phyloP scores from a whole-genome alignment of 169 alveolate genomes.

The Plasmodium gonderi region DNA sequence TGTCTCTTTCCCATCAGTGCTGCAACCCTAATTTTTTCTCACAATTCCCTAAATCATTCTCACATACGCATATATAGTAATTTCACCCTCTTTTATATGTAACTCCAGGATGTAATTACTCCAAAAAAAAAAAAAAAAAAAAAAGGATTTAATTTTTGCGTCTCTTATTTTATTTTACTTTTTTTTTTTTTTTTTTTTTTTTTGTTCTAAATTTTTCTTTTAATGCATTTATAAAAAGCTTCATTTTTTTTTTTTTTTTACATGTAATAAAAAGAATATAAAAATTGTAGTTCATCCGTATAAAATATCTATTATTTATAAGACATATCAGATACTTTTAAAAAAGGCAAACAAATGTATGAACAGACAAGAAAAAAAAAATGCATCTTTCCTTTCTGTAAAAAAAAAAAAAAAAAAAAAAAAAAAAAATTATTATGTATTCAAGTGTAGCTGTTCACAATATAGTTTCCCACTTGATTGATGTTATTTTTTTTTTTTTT shows the following conservation, averaged over 20 bases:
- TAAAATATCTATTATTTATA: no score
- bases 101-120: no score
- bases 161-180: not conserved
- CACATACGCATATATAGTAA: no score
- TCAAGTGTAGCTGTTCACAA: conserved; percentile 10
- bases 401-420: no score
- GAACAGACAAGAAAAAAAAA: conserved; percentile 17
- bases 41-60: no score
- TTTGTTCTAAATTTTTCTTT: no score
- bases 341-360: conserved; percentile 13
- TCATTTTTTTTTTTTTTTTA: no score
- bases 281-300: no score
- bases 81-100: not conserved
- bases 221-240: not conserved
- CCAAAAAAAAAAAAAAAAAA: not conserved
- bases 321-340: not conserved
- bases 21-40: not conserved
- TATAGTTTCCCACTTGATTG: not conserved
- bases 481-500: not conserved
- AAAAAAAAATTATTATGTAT: not conserved
- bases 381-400: no score
- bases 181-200: not conserved
- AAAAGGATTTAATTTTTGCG: not conserved
- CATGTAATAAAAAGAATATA: no score
- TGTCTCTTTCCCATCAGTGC: not conserved